These are phyloP conservation scores for Anthoceros angustus DNA, from an alignment of 225 moss, liverwort and hornwort species.

Conservation along the genomic window DNA sequence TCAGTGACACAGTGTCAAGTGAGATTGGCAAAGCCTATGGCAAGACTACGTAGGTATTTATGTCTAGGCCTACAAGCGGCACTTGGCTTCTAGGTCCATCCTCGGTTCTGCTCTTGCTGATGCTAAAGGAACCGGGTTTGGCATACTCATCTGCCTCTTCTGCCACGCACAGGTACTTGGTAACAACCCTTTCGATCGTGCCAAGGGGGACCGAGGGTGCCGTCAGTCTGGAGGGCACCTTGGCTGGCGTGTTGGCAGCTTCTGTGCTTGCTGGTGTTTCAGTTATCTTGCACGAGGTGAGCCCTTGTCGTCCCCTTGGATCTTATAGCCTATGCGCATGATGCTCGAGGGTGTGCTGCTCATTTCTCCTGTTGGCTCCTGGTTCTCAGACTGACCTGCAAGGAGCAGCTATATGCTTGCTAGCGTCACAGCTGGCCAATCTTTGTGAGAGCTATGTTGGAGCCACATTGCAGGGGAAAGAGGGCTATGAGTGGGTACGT, in stretches of 20 bases:
- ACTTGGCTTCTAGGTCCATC: too few species aligned
- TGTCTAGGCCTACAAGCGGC: background rate
- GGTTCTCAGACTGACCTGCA: slow-evolving; percentile 49
- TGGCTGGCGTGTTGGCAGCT: slow-evolving; percentile 26
- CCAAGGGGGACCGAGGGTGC: slow-evolving; percentile 43
- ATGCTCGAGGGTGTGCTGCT: too few species aligned
- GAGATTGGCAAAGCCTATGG: slow-evolving; percentile 95
- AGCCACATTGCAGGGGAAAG: slow-evolving; percentile 76
- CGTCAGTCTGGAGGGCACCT: slow-evolving; percentile 34
- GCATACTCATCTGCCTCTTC: background rate
- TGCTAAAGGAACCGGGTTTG: too few species aligned
- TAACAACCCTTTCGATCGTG: slow-evolving; percentile 27
- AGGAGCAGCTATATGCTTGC: slow-evolving; percentile 59
- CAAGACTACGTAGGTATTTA: slow-evolving; percentile 56
- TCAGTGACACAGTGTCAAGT: slow-evolving; percentile 91
- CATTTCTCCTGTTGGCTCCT: background rate
- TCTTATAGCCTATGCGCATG: too few species aligned
- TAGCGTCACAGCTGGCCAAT: slow-evolving; percentile 83
- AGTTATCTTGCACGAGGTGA: slow-evolving; percentile 22
- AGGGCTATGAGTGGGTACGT: slow-evolving; percentile 76
- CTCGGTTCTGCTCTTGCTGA: too few species aligned
- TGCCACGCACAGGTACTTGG: slow-evolving; percentile 23
- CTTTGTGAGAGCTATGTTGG: slow-evolving; percentile 83
- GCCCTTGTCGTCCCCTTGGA: background rate
- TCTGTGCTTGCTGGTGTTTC: slow-evolving; percentile 26